Evolutionary conservation across 2,329 filamentous ascomycete genomes (phyloP).

Genomic region (Aspergillus aculeatinus): DNA sequence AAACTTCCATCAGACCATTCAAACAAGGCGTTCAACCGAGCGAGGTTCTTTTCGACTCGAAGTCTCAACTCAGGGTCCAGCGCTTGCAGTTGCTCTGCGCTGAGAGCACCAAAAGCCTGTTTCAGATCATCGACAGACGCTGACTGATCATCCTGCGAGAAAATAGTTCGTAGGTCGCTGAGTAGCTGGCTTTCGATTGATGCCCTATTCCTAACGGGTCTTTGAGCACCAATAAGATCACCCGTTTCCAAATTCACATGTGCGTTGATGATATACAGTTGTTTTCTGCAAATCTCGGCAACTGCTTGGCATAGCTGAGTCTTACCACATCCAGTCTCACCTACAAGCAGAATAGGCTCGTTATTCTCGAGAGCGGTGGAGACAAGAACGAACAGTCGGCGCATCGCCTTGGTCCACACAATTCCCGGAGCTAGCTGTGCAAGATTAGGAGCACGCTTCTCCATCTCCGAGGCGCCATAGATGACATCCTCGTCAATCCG

Average conservation of each 20-base stretch:
- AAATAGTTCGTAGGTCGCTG: constrained; percentile 56
- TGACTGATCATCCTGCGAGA: constrained; percentile 35
- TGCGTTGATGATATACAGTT: constrained; percentile 88
- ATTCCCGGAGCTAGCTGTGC: constrained; percentile 49
- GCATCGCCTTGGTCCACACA: constrained; percentile 96
- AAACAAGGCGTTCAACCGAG: constrained; percentile 79
- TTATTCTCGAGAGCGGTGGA: constrained; percentile 81
- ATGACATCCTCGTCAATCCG: constrained; percentile 71
- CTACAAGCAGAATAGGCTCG: constrained; percentile 90
- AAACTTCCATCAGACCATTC: constrained; percentile 96
- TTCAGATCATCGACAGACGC: constrained; percentile 58
- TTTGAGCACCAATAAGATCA: constrained; percentile 91
- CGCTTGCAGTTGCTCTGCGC: constrained; percentile 42
- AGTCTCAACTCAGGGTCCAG: constrained; percentile 52
- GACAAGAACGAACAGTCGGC: constrained; percentile 85
- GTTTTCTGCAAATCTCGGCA: constrained; percentile 72
- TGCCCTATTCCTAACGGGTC: constrained; percentile 82
- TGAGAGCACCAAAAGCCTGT: constrained; percentile 57
- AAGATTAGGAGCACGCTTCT: constrained; percentile 54
- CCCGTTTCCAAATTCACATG: constrained; percentile 98
- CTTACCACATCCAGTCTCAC: constrained; percentile 96
- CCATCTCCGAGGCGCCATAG: constrained; percentile 63
- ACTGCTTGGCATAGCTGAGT: constrained; percentile 94
- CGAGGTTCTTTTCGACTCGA: constrained; percentile 48
- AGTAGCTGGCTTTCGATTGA: constrained; percentile 66